Percentiles rank a stretch among this genome's conserved stretches.
Conservation (phyloP, 208 protist species). For the Naegleria fowleri region DNA sequence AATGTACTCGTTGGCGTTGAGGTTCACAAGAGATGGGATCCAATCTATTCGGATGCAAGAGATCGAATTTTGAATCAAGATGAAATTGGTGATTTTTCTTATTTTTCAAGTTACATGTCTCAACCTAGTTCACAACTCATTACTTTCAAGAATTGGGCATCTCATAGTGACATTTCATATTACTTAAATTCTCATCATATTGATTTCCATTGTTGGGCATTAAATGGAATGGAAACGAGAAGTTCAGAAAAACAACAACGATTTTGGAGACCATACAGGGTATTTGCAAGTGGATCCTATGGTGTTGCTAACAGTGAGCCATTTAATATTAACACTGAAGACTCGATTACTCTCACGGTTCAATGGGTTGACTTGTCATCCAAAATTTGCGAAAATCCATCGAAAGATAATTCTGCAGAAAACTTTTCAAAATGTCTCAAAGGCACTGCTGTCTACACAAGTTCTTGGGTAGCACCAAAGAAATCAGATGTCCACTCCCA, state of each 20-base stretch:
- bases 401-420: no score
- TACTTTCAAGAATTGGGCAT: slow-evolving; percentile 45
- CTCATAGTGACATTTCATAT: slow-evolving; percentile 48
- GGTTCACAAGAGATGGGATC: slow-evolving; percentile 56
- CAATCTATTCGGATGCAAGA: slow-evolving; percentile 50
- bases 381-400: slow-evolving; percentile 22
- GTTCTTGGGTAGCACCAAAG: slow-evolving; percentile 45
- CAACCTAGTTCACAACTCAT: slow-evolving; percentile 53
- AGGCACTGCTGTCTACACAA: slow-evolving; percentile 45
- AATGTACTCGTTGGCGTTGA: slow-evolving; percentile 43
- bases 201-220: slow-evolving; percentile 50
- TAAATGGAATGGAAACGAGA: slow-evolving; percentile 33
- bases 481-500: slow-evolving; percentile 50
- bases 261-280: slow-evolving; percentile 26
- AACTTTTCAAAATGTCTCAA: not conserved
- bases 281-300: slow-evolving; percentile 42
- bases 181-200: slow-evolving; percentile 60
- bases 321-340: slow-evolving; percentile 36
- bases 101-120: slow-evolving; percentile 48
- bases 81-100: slow-evolving; percentile 42
- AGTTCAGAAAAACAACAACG: no score
- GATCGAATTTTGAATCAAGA: slow-evolving; percentile 29
- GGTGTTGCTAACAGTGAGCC: slow-evolving; percentile 37
- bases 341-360: slow-evolving; percentile 51
- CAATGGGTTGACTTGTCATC: slow-evolving; percentile 41